phyloP scores from a whole-genome alignment of 2,329 filamentous ascomycete species.

The Aspergillus ustus region DNA sequence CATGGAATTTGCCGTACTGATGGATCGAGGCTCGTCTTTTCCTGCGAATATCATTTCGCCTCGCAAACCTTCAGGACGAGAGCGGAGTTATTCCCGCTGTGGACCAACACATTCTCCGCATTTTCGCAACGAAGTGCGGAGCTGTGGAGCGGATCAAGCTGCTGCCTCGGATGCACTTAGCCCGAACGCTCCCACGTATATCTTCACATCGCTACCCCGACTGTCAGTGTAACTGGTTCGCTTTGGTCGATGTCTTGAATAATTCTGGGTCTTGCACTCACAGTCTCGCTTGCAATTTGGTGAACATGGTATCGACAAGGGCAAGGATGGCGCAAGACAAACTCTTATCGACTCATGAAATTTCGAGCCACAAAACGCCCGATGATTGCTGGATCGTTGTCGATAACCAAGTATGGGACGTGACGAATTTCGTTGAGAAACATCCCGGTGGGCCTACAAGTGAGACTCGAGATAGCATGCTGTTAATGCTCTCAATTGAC shows the following conservation, averaged over 20 bases:
- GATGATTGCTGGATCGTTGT: constrained; percentile 70
- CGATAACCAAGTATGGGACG: constrained; percentile 69
- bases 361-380: constrained; percentile 54
- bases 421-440: constrained; percentile 68
- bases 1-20: background rate
- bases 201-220: background rate
- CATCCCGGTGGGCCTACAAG: constrained; percentile 65
- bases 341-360: constrained; percentile 48
- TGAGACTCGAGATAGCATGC: constrained; percentile 30
- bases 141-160: background rate
- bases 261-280: background rate
- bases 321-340: constrained; percentile 35
- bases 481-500: background rate
- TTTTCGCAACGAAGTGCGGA: constrained; percentile 14
- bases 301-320: background rate
- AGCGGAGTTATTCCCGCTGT: constrained; percentile 16
- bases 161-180: constrained; percentile 7
- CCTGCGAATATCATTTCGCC: background rate
- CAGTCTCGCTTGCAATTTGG: background rate
- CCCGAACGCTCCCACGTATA: constrained; percentile 11
- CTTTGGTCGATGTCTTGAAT: background rate
- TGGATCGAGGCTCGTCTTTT: background rate
- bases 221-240: background rate
- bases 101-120: constrained; percentile 19
- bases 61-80: background rate